Evolutionary conservation across 768 basidiomycete genomes (phyloP).

Genomic region (Artomyces pyxidatus): DNA sequence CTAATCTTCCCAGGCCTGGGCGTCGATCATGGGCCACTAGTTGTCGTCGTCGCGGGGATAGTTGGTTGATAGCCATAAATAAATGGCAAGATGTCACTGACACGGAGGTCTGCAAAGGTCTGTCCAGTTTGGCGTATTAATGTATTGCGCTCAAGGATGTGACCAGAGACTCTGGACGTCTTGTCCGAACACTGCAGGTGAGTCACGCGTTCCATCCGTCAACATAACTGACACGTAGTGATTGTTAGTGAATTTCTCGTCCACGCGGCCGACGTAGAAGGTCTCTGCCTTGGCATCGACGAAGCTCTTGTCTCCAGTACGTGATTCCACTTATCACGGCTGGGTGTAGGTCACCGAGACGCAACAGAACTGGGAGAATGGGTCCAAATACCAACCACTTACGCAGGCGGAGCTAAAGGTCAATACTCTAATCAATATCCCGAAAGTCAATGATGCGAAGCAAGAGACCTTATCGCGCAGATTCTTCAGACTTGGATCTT

Average conservation of each 20-base stretch:
- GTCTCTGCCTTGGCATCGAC: conserved; percentile 94
- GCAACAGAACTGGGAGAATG: conserved; percentile 78
- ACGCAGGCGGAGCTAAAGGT: conserved; percentile 96
- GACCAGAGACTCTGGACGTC: conserved; percentile 70
- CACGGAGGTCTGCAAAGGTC: conserved; percentile 83
- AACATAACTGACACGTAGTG: conserved; percentile 3
- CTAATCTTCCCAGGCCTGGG: neutral
- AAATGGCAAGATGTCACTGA: conserved; percentile 97
- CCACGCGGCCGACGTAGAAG: conserved; percentile 99
- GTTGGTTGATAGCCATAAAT: conserved; percentile 97
- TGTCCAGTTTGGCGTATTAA: neutral
- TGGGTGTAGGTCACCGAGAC: conserved; percentile 11
- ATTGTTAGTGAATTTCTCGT: conserved; percentile 76
- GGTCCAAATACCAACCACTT: conserved; percentile 88
- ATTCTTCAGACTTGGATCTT: conserved; percentile 69
- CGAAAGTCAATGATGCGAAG: too few species aligned
- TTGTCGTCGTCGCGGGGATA: conserved; percentile 67
- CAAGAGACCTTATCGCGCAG: too few species aligned
- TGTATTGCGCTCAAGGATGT: too few species aligned
- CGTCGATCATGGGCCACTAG: conserved; percentile 32
- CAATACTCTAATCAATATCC: conserved; percentile 11
- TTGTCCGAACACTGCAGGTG: conserved; percentile 80
- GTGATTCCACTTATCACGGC: neutral
- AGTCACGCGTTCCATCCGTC: conserved; percentile 4
- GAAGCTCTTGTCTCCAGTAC: conserved; percentile 73